Conservation (phyloP, 495 filamentous ascomycete genomes). For the Neurospora sp. region DNA sequence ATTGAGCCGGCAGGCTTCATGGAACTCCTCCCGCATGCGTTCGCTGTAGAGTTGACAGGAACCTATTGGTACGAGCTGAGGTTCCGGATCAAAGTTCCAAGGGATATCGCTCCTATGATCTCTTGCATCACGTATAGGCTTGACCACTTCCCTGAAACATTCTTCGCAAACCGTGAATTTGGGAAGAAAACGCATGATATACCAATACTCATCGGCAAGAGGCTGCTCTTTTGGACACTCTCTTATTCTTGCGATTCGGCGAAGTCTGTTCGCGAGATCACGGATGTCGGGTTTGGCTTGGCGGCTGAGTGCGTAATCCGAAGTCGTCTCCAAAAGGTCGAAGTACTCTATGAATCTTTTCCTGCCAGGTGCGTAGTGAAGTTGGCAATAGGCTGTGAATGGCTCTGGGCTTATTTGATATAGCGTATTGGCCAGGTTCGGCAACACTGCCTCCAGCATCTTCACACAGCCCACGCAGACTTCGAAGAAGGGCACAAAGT, state of each 20-base stretch:
- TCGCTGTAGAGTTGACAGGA: conserved; percentile 67
- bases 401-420: conserved; percentile 8
- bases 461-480: conserved; percentile 33
- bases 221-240: conserved; percentile 14
- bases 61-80: conserved; percentile 26
- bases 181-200: conserved; percentile 28
- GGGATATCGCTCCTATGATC: conserved; percentile 39
- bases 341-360: conserved; percentile 35
- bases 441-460: conserved; percentile 31
- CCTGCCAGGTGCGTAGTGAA: conserved; percentile 25
- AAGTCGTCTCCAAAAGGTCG: conserved; percentile 29
- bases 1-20: conserved; percentile 44
- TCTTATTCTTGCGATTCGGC: conserved; percentile 20
- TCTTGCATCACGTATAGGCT: conserved; percentile 42
- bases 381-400: conserved; percentile 27
- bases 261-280: conserved; percentile 26
- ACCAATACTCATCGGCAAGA: conserved; percentile 23
- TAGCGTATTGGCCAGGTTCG: conserved; percentile 25
- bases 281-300: conserved; percentile 24
- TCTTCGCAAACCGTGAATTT: conserved; percentile 36
- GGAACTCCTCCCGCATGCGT: conserved; percentile 60
- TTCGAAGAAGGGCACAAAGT: conserved; percentile 24
- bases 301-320: conserved; percentile 24
- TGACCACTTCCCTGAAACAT: conserved; percentile 58
- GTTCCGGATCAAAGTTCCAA: conserved; percentile 22